Evolutionary conservation across 2,329 filamentous ascomycete species (phyloP).

Genomic region (Zasmidium citrigriseum): DNA sequence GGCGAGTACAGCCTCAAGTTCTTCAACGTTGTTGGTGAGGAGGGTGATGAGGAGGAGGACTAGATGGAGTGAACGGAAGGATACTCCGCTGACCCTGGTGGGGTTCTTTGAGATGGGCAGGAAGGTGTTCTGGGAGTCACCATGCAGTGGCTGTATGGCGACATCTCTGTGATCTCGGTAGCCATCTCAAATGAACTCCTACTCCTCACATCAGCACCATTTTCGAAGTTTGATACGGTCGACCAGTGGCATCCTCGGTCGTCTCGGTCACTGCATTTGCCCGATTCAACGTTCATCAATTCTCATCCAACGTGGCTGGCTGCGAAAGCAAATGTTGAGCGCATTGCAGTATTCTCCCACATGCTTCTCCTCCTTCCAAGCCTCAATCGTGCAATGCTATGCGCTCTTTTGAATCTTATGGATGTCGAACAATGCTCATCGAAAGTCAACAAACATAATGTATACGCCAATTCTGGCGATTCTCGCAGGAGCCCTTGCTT

Average conservation of each 20-base stretch:
- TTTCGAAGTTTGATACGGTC: not conserved
- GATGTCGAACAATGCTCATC: too few relatives aligned
- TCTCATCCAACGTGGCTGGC: too few relatives aligned
- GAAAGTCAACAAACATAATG: too few relatives aligned
- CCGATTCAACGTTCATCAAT: too few relatives aligned
- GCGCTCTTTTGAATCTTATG: too few relatives aligned
- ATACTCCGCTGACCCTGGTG: not conserved
- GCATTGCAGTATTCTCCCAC: too few relatives aligned
- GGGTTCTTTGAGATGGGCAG: not conserved
- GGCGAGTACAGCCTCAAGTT: constrained; percentile 99
- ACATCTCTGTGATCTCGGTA: not conserved
- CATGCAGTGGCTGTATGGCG: not conserved
- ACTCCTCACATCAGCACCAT: not conserved
- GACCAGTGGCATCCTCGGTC: not conserved
- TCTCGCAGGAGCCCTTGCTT: too few relatives aligned
- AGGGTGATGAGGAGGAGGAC: constrained; percentile 96
- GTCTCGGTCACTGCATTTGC: too few relatives aligned
- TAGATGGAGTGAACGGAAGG: constrained; percentile 54
- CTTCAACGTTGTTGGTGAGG: constrained; percentile 99
- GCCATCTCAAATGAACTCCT: not conserved
- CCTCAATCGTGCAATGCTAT: too few relatives aligned
- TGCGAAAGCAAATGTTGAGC: too few relatives aligned
- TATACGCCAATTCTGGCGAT: too few relatives aligned
- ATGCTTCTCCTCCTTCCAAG: too few relatives aligned
- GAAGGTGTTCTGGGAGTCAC: not conserved